Conservation (phyloP, 179 eudicot genomes). For the Pouteria campechiana region DNA sequence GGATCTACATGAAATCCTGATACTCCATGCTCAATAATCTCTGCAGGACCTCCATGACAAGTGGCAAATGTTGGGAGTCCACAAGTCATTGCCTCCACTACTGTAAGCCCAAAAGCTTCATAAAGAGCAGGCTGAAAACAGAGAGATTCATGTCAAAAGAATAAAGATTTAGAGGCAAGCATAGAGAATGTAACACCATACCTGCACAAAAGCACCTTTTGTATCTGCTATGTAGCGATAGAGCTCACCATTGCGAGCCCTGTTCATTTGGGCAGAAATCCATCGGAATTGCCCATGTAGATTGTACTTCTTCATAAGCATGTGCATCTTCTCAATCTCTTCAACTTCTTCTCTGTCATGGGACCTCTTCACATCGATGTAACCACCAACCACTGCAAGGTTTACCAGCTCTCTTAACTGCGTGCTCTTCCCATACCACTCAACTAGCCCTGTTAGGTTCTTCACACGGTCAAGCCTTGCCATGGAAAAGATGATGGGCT, state of each 20-base stretch:
- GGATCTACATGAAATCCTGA: slow-evolving; percentile 79
- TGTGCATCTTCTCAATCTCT: slow-evolving; percentile 61
- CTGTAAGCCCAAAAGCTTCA: slow-evolving; percentile 82
- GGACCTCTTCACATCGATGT: slow-evolving; percentile 49
- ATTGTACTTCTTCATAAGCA: slow-evolving; percentile 34
- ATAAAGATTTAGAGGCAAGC: not conserved
- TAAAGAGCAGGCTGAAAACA: slow-evolving; percentile 54
- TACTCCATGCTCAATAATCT: slow-evolving; percentile 57
- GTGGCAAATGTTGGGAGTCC: slow-evolving; percentile 87
- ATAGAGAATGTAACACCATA: not conserved
- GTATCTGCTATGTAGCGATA: slow-evolving; percentile 66
- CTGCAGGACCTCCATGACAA: slow-evolving; percentile 74
- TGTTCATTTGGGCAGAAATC: slow-evolving; percentile 67
- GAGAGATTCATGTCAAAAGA: not conserved
- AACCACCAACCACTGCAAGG: slow-evolving; percentile 65
- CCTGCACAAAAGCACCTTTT: slow-evolving; percentile 62
- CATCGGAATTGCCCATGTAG: slow-evolving; percentile 59
- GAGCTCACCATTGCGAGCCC: slow-evolving; percentile 54
- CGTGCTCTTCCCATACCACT: slow-evolving; percentile 46
- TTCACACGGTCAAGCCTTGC: slow-evolving; percentile 82
- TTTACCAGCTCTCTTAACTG: slow-evolving; percentile 48
- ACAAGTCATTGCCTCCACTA: slow-evolving; percentile 77
- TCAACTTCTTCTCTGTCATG: slow-evolving; percentile 71
- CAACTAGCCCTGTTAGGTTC: slow-evolving; percentile 58
- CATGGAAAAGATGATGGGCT: slow-evolving; percentile 69